phyloP scores from a whole-genome alignment of 805 yeast genomes.

The Cyberlindnera amylophila region DNA sequence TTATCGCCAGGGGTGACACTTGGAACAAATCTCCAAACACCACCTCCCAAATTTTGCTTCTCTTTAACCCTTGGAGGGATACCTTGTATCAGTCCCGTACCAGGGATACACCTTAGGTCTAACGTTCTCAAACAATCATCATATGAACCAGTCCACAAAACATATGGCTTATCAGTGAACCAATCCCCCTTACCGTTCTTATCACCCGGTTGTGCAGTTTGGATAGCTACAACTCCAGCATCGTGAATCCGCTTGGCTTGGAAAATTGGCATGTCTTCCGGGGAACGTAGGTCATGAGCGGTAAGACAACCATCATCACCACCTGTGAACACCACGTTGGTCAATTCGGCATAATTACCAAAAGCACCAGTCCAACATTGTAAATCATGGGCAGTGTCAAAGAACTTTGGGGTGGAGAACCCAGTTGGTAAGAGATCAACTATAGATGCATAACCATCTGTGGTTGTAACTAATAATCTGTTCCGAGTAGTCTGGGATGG shows the following conservation, averaged over 20 bases:
- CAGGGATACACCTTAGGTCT: constrained; percentile 59
- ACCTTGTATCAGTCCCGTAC: constrained; percentile 39
- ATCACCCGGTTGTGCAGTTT: constrained; percentile 45
- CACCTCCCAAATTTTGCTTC: constrained; percentile 70
- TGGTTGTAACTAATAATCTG: constrained; percentile 52
- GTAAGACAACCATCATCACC: constrained; percentile 83
- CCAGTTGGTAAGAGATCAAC: constrained; percentile 30
- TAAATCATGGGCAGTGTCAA: constrained; percentile 48
- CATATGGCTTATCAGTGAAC: constrained; percentile 41
- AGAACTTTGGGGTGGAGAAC: constrained; percentile 26
- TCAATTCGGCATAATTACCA: constrained; percentile 50
- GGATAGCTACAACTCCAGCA: constrained; percentile 88
- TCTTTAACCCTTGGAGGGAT: constrained; percentile 46
- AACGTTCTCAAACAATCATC: constrained; percentile 73
- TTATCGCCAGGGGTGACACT: constrained; percentile 39
- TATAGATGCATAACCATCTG: constrained; percentile 58
- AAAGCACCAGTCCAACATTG: constrained; percentile 90
- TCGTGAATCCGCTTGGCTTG: constrained; percentile 59
- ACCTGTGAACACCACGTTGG: constrained; percentile 70
- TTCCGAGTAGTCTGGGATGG: constrained; percentile 44
- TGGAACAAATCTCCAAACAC: constrained; percentile 90
- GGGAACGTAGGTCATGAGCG: constrained; percentile 61
- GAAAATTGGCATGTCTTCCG: constrained; percentile 31
- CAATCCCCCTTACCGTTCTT: constrained; percentile 35
- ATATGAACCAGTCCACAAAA: constrained; percentile 84